Base-by-base conservation (phyloP, 2,329 filamentous ascomycete genomes). In the Zymoseptoria tritici region DNA sequence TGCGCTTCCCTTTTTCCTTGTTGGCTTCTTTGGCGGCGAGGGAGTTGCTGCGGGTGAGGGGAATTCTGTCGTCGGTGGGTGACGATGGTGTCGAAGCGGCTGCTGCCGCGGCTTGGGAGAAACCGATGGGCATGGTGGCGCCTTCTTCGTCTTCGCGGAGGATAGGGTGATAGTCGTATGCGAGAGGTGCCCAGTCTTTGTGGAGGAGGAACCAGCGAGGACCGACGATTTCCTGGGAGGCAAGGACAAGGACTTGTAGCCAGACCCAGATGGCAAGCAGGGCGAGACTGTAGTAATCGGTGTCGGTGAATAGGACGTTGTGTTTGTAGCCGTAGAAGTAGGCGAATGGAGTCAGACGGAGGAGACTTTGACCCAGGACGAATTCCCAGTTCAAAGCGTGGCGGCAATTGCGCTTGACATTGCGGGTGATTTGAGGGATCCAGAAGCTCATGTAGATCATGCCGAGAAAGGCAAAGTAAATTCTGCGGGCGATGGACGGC, bases 101-200 rank as follows among this genome's bases (percentile, higher is more conserved):
- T 3, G 65, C 66, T 7, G 66, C 68, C 9, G 64, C 60, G 5
- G 71, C 66, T 42, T 74, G 69, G 0, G 73, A 81, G 9, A 80
- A 80, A 0, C 91, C 91, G 60, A 96, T 89, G 0, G 92, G 91
- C 63, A 96, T 76, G 1, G 78, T 79, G 1, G 85, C 87, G 20
- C 88, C 90, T 19, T 89, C 85, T 77, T 96, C 88, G 63, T 96
- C 91, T 69, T 91, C 89, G 26, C 90, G 85, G 21, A 99, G 80
- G 2, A 96, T 81, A 0, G 91, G 93, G 73, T 99, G 93, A 72
- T 99, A 99, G 71, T 99, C 93, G 82, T 96, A 99, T 0, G 89
- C 90, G 59, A 81, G 80, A 2, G 84, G 83, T 4, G 81, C 82
- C 84, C 84, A 87, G 55, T 83, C 81, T 52, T 83, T 81, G 2